Conservation (phyloP, 495 filamentous ascomycete genomes). For the Aspergillus cristatus region DNA sequence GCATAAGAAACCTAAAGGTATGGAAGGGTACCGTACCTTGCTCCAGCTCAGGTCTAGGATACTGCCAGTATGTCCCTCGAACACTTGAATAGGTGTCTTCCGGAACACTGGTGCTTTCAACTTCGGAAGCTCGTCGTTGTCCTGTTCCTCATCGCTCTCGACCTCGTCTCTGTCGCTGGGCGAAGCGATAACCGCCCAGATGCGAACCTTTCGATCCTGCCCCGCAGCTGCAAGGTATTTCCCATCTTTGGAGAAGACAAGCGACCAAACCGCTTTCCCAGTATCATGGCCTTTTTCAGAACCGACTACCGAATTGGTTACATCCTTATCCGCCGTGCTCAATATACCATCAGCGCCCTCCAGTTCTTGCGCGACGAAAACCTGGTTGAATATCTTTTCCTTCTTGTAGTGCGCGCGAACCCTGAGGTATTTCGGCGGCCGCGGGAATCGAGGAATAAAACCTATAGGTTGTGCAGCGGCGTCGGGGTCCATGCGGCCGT, state of each 20-base stretch:
- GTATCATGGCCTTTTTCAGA: conserved; percentile 22
- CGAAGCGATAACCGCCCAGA: conserved; percentile 85
- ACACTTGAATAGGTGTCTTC: conserved; percentile 65
- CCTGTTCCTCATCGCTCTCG: conserved; percentile 52
- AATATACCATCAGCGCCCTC: conserved; percentile 17
- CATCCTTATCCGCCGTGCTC: conserved; percentile 17
- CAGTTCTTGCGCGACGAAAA: conserved; percentile 90
- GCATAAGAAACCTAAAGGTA: not conserved
- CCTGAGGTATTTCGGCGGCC: conserved; percentile 86
- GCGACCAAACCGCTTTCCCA: conserved; percentile 70
- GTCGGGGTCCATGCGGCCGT: conserved; percentile 64
- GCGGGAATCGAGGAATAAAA: conserved; percentile 79
- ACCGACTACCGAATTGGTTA: conserved; percentile 18
- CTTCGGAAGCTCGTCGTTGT: conserved; percentile 36
- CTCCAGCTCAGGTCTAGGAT: conserved; percentile 94
- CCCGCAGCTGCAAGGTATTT: conserved; percentile 85
- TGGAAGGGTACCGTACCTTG: conserved; percentile 55
- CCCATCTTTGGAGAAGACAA: conserved; percentile 89
- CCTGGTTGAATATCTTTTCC: conserved; percentile 67
- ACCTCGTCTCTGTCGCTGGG: conserved; percentile 63
- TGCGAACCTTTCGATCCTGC: conserved; percentile 73
- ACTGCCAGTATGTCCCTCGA: conserved; percentile 76
- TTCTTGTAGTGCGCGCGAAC: conserved; percentile 76
- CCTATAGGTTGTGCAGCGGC: conserved; percentile 77
- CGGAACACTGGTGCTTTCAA: conserved; percentile 91